Base-by-base conservation (phyloP, 1,139 yeast species). In the Magnusiomyces ingens region DNA sequence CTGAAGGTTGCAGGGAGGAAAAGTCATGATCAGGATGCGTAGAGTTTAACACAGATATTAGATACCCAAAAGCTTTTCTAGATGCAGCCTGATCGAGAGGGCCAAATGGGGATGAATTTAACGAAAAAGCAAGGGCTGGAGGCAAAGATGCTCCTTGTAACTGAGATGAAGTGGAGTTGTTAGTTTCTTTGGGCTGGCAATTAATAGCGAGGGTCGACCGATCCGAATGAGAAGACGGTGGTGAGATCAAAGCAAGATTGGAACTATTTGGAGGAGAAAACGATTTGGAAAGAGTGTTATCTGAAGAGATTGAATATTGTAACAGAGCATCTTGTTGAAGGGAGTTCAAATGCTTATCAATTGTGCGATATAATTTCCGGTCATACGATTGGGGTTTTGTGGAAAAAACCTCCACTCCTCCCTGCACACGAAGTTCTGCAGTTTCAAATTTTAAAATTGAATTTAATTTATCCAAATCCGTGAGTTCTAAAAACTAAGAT, bases 21-120 rank as follows among this genome's bases (percentile, higher is more conserved):
- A 91, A 93, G 66, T 93, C 99, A 65, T 93, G 96, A 67, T 93
- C 99, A 0, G 99, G 98, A 66, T 88, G 93, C 1, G 95, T 84
- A 11, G 95, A 88, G 68, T 93, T 93, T 53, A 93, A 75, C 40
- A 93, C 91, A 1, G 95, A 94, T 56, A 93, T 87, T 54, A 93
- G 74, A 67, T 91, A 88, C 0, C 97, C 94, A 74, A 93, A 93
- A 1, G 93, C 84, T 68, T 88, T 84, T 59, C 96, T 79, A 36
- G 95, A 85, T 1, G 95, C 82, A 4, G 85, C 81, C 61, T 84
- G 85, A 64, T 85, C 86, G 49, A 93, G 75, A 0, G 98, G 96
- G 0, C 99, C 99, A 72, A 93, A 93, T 0, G 99, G 99, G 0
- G 96, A 88, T 38, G 67, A 57, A 10, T 67, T 65, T 42, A 63